Evolutionary conservation across 164 flowering plant genomes (phyloP).

Genomic region (Echeveria elegans): DNA sequence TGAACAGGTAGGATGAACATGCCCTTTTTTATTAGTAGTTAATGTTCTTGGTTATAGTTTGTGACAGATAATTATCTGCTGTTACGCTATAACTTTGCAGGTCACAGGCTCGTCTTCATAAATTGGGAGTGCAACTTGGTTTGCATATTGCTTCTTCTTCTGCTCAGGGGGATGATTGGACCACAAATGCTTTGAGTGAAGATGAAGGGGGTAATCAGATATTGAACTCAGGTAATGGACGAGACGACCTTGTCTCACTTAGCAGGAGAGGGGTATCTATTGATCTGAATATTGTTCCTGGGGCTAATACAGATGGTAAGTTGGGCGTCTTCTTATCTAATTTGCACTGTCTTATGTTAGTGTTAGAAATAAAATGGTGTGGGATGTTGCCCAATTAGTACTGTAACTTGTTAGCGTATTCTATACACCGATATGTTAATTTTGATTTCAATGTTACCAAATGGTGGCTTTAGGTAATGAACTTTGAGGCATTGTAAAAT

Average conservation of each 20-base stretch:
- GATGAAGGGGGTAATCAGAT: conserved; percentile 6
- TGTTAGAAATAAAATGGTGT: too few relatives aligned
- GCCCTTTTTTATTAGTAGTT: neutral
- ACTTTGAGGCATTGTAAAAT: neutral
- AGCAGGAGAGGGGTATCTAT: conserved; percentile 8
- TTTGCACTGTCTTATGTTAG: neutral
- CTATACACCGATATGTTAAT: too few relatives aligned
- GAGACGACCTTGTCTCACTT: neutral
- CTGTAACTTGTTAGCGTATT: neutral
- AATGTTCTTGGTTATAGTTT: neutral
- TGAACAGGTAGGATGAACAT: neutral
- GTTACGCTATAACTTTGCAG: neutral
- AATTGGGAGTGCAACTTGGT: conserved; percentile 7
- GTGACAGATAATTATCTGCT: neutral
- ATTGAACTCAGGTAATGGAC: conserved; percentile 5
- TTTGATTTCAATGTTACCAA: neutral
- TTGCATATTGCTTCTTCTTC: conserved; percentile 2
- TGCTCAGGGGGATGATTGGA: neutral
- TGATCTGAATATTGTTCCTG: conserved; percentile 3
- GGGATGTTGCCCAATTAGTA: too few relatives aligned
- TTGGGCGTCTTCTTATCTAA: neutral
- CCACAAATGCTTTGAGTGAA: neutral
- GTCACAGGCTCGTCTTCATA: conserved; percentile 6
- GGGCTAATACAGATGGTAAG: conserved; percentile 1
- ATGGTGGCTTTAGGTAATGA: neutral